Evolutionary conservation across 179 eudicot genomes (phyloP).

Genomic region (Vitellaria paradoxa): DNA sequence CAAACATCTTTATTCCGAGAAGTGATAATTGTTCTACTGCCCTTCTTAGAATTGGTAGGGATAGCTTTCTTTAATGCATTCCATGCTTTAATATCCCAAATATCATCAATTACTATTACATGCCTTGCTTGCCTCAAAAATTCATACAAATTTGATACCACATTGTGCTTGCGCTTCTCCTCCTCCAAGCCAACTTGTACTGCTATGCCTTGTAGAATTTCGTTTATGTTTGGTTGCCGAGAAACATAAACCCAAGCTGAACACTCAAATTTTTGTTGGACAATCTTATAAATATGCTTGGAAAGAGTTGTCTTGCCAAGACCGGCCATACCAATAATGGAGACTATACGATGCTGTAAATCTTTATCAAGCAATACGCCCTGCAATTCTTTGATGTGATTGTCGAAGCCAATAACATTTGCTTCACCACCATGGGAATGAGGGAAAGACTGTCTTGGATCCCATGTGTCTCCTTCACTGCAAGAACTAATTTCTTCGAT

Average conservation of each 20-base stretch:
- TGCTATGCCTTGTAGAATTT: background rate
- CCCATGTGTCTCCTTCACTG: background rate
- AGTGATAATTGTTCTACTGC: constrained; percentile 10
- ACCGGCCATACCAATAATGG: constrained; percentile 18
- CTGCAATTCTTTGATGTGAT: background rate
- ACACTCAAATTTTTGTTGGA: background rate
- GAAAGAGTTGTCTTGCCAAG: constrained; percentile 22
- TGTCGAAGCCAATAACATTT: constrained; percentile 9
- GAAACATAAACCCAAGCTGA: constrained; percentile 21
- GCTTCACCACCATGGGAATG: constrained; percentile 7
- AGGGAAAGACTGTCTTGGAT: background rate
- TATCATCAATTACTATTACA: background rate
- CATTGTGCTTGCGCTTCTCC: background rate
- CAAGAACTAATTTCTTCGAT: background rate
- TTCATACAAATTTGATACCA: background rate
- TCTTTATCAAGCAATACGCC: background rate
- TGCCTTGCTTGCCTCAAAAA: background rate
- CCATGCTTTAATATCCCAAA: background rate
- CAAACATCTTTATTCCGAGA: background rate
- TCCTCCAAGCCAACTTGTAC: background rate
- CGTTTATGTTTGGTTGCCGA: background rate
- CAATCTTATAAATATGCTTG: constrained; percentile 8
- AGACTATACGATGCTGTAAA: background rate
- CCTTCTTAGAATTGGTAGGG: background rate
- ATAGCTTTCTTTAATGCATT: background rate